Conservation (phyloP, 1,284 basidiomycete species). For the Apiotrichum montevideense region DNA sequence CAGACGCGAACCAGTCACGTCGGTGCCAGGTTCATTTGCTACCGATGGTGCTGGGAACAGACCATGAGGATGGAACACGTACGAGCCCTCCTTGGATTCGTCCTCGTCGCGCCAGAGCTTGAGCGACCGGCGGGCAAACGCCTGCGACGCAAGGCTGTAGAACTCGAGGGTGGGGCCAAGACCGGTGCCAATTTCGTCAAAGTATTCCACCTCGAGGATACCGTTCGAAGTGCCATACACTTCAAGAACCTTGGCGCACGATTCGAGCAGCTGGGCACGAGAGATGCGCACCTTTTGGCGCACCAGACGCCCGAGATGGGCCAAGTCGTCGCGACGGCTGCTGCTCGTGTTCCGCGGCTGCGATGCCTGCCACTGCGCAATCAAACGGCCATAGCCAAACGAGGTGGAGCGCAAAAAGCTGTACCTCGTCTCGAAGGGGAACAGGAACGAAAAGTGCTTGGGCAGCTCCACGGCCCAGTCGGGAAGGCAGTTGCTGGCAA, state of each 20-base stretch:
- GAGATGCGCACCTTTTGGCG: conserved; percentile 97
- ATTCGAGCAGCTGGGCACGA: conserved; percentile 86
- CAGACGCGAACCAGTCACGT: conserved; percentile 43
- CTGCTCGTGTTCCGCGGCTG: conserved; percentile 61
- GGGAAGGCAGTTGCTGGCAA: conserved; percentile 91
- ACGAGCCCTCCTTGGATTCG: conserved; percentile 55
- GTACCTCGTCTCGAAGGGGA: conserved; percentile 95
- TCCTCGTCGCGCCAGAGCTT: conserved; percentile 89
- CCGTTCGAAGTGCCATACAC: conserved; percentile 84
- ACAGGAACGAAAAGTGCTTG: conserved; percentile 92
- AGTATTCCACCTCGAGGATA: conserved; percentile 95
- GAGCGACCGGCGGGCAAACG: conserved; percentile 80
- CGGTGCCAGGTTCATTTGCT: conserved; percentile 49
- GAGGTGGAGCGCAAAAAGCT: conserved; percentile 95
- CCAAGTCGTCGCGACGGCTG: conserved; percentile 80
- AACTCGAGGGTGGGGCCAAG: conserved; percentile 98
- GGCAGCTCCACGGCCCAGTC: conserved; percentile 95
- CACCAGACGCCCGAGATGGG: conserved; percentile 83
- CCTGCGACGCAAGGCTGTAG: conserved; percentile 86
- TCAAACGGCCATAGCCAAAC: conserved; percentile 91
- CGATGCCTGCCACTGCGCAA: conserved; percentile 82
- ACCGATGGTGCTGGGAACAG: conserved; percentile 82
- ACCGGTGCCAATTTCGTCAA: conserved; percentile 97
- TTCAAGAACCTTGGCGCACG: conserved; percentile 96
- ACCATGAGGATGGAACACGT: conserved; percentile 75